Conservation (phyloP, 2,329 filamentous ascomycete species). For the Aureobasidium subglaciale region DNA sequence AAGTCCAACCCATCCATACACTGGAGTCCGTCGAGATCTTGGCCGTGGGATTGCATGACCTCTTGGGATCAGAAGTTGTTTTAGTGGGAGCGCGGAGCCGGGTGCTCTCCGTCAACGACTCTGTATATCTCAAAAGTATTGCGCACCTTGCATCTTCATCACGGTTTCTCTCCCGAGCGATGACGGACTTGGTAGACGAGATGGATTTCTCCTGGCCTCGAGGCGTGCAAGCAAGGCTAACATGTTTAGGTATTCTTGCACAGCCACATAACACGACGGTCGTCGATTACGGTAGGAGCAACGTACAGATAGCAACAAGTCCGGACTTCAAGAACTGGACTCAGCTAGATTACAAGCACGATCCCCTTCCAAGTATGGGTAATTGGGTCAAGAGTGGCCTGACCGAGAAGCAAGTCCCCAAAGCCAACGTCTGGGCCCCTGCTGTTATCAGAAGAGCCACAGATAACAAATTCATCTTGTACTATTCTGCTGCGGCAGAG, state of each 20-base stretch:
- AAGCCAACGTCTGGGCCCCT: slow-evolving; percentile 29
- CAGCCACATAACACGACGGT: slow-evolving; percentile 15
- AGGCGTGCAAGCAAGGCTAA: not conserved
- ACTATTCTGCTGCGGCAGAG: slow-evolving; percentile 27
- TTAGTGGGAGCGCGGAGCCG: too few species aligned
- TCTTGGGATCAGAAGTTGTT: too few species aligned
- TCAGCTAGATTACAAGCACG: slow-evolving; percentile 21
- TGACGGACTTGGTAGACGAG: too few species aligned
- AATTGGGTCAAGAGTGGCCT: slow-evolving; percentile 21
- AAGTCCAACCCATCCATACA: too few species aligned
- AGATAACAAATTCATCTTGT: slow-evolving; percentile 28
- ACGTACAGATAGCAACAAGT: slow-evolving; percentile 34
- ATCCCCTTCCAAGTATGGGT: slow-evolving; percentile 27
- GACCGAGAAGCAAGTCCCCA: slow-evolving; percentile 15
- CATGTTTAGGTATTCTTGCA: slow-evolving; percentile 20
- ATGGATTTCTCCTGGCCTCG: too few species aligned
- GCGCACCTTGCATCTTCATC: too few species aligned
- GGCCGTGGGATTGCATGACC: too few species aligned
- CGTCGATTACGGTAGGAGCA: slow-evolving; percentile 22
- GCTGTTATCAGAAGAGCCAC: slow-evolving; percentile 23
- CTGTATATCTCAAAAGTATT: too few species aligned
- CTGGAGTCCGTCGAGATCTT: too few species aligned
- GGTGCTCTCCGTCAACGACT: too few species aligned
- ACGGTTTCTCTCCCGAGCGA: too few species aligned
- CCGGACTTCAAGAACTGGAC: slow-evolving; percentile 30